Percentiles rank a stretch among this genome's conserved stretches.
These are phyloP conservation scores for Flaveria brownii DNA, from an alignment of 129 eudicot species.

Conservation along the genomic window DNA sequence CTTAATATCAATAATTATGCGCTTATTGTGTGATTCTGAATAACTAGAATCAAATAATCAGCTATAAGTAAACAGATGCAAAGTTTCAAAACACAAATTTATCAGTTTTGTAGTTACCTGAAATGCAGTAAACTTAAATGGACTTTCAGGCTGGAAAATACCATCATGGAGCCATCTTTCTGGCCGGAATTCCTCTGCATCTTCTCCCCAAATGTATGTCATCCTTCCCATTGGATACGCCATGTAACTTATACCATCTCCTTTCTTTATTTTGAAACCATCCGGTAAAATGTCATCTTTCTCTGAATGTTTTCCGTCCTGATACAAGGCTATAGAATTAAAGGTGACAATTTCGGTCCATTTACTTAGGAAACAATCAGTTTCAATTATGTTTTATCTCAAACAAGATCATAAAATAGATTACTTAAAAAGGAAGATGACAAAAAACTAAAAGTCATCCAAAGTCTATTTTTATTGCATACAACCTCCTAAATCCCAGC, in stretches of 20 bases:
- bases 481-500: neutral
- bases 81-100: neutral
- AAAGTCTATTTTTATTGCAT: neutral
- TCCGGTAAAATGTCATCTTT: slow-evolving; percentile 54
- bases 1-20: neutral
- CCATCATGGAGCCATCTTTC: slow-evolving; percentile 66
- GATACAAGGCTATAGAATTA: neutral
- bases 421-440: neutral
- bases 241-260: slow-evolving; percentile 43
- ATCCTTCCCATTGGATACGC: slow-evolving; percentile 69
- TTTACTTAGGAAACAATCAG: neutral
- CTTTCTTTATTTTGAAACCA: slow-evolving; percentile 52
- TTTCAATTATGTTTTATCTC: neutral
- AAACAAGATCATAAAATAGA: neutral
- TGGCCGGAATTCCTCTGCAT: slow-evolving; percentile 57
- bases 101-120: slow-evolving; percentile 37
- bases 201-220: slow-evolving; percentile 64
- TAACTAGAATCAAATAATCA: neutral
- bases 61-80: neutral
- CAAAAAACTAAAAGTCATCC: neutral
- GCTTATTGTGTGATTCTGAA: neutral
- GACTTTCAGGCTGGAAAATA: slow-evolving; percentile 47
- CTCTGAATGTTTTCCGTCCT: slow-evolving; percentile 44
- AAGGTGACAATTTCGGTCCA: neutral
- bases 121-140: slow-evolving; percentile 61